Evolutionary conservation across 192 early-diverging fungal species (phyloP).

Genomic region (Rhizophagus sp.): DNA sequence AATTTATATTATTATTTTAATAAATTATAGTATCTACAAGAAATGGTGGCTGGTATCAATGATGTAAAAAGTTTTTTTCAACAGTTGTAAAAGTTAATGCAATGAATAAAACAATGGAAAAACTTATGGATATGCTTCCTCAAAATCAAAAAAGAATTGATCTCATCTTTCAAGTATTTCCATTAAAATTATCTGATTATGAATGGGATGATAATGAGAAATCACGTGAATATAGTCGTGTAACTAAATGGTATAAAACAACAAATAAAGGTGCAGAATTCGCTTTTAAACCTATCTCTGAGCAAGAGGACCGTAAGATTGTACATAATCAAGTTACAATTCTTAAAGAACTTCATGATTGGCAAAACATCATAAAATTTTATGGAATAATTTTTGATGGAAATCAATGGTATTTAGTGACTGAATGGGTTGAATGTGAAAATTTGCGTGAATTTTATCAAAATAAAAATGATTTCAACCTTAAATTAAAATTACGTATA

Average conservation of each 20-base stretch:
- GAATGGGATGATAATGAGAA: too few species aligned
- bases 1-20: too few species aligned
- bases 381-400: constrained; percentile 6
- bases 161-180: too few species aligned
- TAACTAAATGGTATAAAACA: not conserved
- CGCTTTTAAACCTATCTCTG: not conserved
- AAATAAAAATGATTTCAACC: not conserved
- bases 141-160: too few species aligned
- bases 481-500: constrained; percentile 4
- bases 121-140: too few species aligned
- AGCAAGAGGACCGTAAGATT: not conserved
- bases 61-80: too few species aligned
- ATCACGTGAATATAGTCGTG: too few species aligned
- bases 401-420: not conserved
- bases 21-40: too few species aligned
- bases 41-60: too few species aligned
- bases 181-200: too few species aligned
- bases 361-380: constrained; percentile 15
- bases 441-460: not conserved
- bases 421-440: constrained; percentile 24
- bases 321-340: not conserved
- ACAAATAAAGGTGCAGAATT: not conserved
- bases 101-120: too few species aligned
- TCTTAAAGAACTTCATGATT: not conserved
- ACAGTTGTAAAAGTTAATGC: too few species aligned